phyloP scores from a whole-genome alignment of 805 yeast species.

The Candida insectorum region DNA sequence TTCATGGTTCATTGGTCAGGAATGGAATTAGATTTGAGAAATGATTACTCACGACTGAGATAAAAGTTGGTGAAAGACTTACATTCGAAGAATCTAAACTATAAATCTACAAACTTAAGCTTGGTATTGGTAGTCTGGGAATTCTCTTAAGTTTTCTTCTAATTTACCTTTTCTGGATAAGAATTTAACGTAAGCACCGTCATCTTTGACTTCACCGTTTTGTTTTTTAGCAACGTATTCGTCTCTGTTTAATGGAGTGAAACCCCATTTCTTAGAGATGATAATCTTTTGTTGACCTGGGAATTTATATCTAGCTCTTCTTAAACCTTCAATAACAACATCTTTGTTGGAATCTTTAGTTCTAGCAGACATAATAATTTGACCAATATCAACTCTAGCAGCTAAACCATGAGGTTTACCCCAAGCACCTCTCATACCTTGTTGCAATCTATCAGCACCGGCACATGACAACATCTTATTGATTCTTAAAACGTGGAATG shows the following conservation, averaged over 20 bases:
- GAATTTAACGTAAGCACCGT: conserved; percentile 99
- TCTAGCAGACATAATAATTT: conserved; percentile 96
- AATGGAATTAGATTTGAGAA: too few species aligned
- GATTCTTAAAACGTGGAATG: conserved; percentile 99
- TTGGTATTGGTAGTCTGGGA: conserved; percentile 81
- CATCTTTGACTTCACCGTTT: conserved; percentile 98
- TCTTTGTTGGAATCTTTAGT: conserved; percentile 98
- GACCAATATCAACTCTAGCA: conserved; percentile 98
- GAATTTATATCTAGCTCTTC: conserved; percentile 99
- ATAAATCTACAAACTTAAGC: conserved; percentile 22
- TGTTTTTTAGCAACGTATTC: conserved; percentile 93
- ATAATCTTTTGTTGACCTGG: conserved; percentile 99
- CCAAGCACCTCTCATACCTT: conserved; percentile 99
- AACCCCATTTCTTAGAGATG: conserved; percentile 99
- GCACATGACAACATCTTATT: conserved; percentile 99
- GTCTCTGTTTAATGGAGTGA: conserved; percentile 98
- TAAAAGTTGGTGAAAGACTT: too few species aligned
- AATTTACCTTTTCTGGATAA: conserved; percentile 94
- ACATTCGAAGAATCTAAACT: too few species aligned
- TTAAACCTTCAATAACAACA: conserved; percentile 96
- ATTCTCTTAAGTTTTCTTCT: conserved; percentile 84
- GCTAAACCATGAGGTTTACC: conserved; percentile 99
- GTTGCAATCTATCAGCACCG: conserved; percentile 99
- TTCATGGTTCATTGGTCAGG: too few species aligned
- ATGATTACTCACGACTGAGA: too few species aligned